These are phyloP conservation scores for Verticillium dahliae DNA, from an alignment of 2,329 filamentous ascomycete genomes.

Conservation along the genomic window DNA sequence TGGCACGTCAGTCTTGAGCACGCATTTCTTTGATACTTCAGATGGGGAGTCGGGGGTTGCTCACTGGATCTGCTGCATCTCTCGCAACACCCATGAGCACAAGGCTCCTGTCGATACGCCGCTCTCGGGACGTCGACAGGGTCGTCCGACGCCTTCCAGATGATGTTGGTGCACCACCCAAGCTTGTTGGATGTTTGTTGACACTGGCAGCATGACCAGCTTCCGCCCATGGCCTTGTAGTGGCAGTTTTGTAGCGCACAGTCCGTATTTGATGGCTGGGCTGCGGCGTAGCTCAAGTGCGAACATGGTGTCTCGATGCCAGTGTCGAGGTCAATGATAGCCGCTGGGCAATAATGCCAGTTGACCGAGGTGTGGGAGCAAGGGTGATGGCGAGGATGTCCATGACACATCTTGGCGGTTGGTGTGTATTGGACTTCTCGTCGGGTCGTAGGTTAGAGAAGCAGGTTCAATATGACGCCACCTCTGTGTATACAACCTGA, in stretches of 20 bases:
- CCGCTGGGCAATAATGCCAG: constrained; percentile 47
- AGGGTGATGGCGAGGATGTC: constrained; percentile 44
- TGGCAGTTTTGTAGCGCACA: constrained; percentile 46
- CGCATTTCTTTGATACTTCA: no score
- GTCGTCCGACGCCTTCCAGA: constrained; percentile 21
- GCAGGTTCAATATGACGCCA: no score
- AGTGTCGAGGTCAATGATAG: constrained; percentile 40
- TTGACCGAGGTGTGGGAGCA: constrained; percentile 49
- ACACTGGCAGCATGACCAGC: constrained; percentile 50
- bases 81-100: constrained; percentile 47
- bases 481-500: no score
- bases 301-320: constrained; percentile 43
- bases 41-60: constrained; percentile 12
- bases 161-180: constrained; percentile 41
- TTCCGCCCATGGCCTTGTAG: constrained; percentile 40
- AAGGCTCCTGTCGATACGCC: constrained; percentile 17
- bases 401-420: constrained; percentile 42
- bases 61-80: constrained; percentile 38
- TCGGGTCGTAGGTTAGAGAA: neutral
- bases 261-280: constrained; percentile 33
- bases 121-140: constrained; percentile 10
- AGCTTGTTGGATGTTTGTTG: constrained; percentile 41
- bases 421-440: neutral
- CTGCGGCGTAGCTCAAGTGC: constrained; percentile 38
- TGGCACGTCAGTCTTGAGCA: neutral